Percentiles rank a stretch among this genome's conserved stretches.
phyloP scores from a whole-genome alignment of 371 early-diverging fungal genomes.

The Catenaria anguillulae region DNA sequence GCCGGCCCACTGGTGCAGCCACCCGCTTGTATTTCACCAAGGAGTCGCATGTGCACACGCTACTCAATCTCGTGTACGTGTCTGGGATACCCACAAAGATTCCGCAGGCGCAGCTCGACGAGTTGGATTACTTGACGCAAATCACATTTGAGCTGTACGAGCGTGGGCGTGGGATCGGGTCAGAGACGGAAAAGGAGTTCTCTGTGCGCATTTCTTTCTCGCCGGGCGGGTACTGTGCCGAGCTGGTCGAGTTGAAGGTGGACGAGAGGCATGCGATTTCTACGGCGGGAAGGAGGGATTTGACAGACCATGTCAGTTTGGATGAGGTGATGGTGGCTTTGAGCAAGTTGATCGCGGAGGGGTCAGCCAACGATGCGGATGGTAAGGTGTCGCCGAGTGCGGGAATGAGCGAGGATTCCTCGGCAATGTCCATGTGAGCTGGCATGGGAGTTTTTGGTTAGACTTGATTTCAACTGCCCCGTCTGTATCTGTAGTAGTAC shows the following conservation, averaged over 20 bases:
- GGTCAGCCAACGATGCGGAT: too few relatives aligned
- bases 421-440: too few relatives aligned
- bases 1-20: slow-evolving; percentile 17
- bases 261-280: slow-evolving; percentile 69
- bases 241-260: slow-evolving; percentile 73
- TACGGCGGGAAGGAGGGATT: slow-evolving; percentile 52
- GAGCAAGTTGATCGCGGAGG: not conserved
- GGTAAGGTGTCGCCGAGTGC: too few relatives aligned
- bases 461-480: too few relatives aligned
- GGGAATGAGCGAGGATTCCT: too few relatives aligned
- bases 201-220: slow-evolving; percentile 82
- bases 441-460: too few relatives aligned
- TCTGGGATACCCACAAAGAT: slow-evolving; percentile 67
- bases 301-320: slow-evolving; percentile 35
- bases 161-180: slow-evolving; percentile 42
- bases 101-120: slow-evolving; percentile 50
- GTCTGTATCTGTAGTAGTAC: too few relatives aligned
- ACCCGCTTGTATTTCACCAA: slow-evolving; percentile 92
- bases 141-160: slow-evolving; percentile 95
- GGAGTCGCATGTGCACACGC: slow-evolving; percentile 78
- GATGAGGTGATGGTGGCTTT: slow-evolving; percentile 24
- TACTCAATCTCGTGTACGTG: slow-evolving; percentile 76
- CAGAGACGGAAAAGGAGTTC: slow-evolving; percentile 39
- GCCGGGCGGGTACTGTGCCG: slow-evolving; percentile 78
- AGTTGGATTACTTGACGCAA: slow-evolving; percentile 84